Evolutionary conservation across 768 basidiomycete genomes (phyloP).

Genomic region (Lepiota venenata): DNA sequence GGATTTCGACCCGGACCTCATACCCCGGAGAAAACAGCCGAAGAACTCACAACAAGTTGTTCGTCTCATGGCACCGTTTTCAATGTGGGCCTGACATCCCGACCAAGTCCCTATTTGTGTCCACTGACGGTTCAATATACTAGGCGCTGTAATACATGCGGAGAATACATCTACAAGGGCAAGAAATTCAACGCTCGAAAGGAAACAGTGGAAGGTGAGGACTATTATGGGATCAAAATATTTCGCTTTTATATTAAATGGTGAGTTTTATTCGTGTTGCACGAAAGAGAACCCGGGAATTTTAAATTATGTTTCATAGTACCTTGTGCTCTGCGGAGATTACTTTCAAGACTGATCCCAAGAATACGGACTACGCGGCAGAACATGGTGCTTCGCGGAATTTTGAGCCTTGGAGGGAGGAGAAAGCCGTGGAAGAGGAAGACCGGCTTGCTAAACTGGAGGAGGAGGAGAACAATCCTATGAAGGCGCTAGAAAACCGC

Average conservation of each 20-base stretch:
- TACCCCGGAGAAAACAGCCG: slow-evolving; percentile 84
- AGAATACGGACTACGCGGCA: slow-evolving; percentile 90
- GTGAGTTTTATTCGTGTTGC: slow-evolving; percentile 35
- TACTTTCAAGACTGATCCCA: slow-evolving; percentile 99
- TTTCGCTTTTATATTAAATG: slow-evolving; percentile 93
- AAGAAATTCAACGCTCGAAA: slow-evolving; percentile 99
- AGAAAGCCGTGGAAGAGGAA: slow-evolving; percentile 71
- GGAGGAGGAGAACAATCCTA: slow-evolving; percentile 94
- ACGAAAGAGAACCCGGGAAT: slow-evolving; percentile 1
- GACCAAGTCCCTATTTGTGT: slow-evolving; percentile 9
- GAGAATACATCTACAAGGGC: slow-evolving; percentile 98
- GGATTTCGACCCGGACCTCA: slow-evolving; percentile 97
- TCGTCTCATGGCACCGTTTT: slow-evolving; percentile 98
- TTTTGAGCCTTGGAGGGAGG: slow-evolving; percentile 96
- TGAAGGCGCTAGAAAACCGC: slow-evolving; percentile 94
- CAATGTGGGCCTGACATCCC: slow-evolving; percentile 59
- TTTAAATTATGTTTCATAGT: slow-evolving; percentile 36
- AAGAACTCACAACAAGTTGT: slow-evolving; percentile 97
- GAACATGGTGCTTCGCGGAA: slow-evolving; percentile 98
- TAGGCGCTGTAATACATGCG: slow-evolving; percentile 93
- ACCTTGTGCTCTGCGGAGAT: slow-evolving; percentile 97
- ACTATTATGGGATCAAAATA: slow-evolving; percentile 98
- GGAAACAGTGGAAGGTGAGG: slow-evolving; percentile 96
- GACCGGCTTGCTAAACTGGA: slow-evolving; percentile 84
- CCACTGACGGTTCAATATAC: slow-evolving; percentile 11